phyloP scores from a whole-genome alignment of 139 green algal species.

The Closterium sp. region DNA sequence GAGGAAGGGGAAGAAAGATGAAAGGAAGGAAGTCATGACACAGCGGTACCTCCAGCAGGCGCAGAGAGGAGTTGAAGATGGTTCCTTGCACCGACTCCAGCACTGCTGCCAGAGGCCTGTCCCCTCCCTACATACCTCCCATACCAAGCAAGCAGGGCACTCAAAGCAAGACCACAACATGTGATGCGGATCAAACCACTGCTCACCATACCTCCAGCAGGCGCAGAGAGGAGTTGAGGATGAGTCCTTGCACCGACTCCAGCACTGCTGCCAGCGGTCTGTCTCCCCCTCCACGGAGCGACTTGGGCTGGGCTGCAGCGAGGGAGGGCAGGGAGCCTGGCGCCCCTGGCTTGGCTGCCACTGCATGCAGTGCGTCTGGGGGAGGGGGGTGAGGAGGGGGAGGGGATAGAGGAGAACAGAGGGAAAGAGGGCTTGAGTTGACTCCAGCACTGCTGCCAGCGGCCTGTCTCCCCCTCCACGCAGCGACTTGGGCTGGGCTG shows the following conservation, averaged over 20 bases:
- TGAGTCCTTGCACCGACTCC: background rate
- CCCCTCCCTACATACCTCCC: too few species aligned
- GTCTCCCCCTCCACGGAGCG: background rate
- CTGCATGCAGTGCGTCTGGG: background rate
- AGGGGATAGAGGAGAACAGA: too few species aligned
- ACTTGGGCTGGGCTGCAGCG: background rate
- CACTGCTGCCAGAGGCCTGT: constrained; percentile 1
- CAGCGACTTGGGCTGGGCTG: background rate
- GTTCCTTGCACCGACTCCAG: background rate
- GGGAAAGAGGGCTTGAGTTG: too few species aligned
- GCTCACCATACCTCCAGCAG: background rate
- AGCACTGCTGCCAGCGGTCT: background rate
- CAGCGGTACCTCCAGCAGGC: background rate
- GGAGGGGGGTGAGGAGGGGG: too few species aligned
- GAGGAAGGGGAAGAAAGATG: background rate
- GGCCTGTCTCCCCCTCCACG: too few species aligned
- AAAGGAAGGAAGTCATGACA: background rate
- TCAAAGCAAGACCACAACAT: too few species aligned
- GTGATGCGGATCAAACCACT: too few species aligned
- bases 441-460: too few species aligned
- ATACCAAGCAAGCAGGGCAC: too few species aligned
- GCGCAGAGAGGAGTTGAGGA: background rate
- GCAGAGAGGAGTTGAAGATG: background rate
- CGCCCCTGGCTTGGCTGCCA: background rate
- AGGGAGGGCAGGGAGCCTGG: background rate